Conservation (phyloP, 2,329 filamentous ascomycete genomes). For the Hypoxylon sp. region DNA sequence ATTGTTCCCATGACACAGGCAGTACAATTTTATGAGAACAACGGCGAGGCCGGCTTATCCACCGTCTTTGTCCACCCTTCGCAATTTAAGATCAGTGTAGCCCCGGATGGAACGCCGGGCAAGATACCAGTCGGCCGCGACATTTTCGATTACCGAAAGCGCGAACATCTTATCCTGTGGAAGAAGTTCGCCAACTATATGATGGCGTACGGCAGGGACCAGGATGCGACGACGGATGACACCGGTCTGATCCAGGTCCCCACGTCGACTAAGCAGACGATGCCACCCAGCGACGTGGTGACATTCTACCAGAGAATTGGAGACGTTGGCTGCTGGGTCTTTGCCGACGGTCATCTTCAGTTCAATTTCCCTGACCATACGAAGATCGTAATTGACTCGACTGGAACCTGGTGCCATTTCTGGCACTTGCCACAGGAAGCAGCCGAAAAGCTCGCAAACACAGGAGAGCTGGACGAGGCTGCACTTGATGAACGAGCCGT, state of each 20-base stretch:
- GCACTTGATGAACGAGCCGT: constrained; percentile 78
- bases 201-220: constrained; percentile 80
- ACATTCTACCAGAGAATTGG: constrained; percentile 86
- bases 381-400: constrained; percentile 81
- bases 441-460: constrained; percentile 72
- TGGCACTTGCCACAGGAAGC: constrained; percentile 81
- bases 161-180: constrained; percentile 76
- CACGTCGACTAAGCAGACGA: constrained; percentile 56
- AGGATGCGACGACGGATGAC: constrained; percentile 66
- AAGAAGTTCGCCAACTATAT: constrained; percentile 82
- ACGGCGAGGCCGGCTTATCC: constrained; percentile 72
- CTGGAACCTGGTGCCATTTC: constrained; percentile 82
- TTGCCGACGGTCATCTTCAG: constrained; percentile 84
- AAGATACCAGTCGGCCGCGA: constrained; percentile 74
- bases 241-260: constrained; percentile 57
- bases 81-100: constrained; percentile 68
- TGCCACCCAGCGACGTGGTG: constrained; percentile 70
- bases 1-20: constrained; percentile 73
- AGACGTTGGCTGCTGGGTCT: constrained; percentile 85
- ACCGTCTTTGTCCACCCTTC: constrained; percentile 74
- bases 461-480: constrained; percentile 77
- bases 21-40: constrained; percentile 82
- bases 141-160: constrained; percentile 74
- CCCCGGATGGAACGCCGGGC: constrained; percentile 70
- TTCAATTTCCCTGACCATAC: constrained; percentile 93